phyloP scores from a whole-genome alignment of 2,329 filamentous ascomycete genomes.

The Tolypocladium nubicola region DNA sequence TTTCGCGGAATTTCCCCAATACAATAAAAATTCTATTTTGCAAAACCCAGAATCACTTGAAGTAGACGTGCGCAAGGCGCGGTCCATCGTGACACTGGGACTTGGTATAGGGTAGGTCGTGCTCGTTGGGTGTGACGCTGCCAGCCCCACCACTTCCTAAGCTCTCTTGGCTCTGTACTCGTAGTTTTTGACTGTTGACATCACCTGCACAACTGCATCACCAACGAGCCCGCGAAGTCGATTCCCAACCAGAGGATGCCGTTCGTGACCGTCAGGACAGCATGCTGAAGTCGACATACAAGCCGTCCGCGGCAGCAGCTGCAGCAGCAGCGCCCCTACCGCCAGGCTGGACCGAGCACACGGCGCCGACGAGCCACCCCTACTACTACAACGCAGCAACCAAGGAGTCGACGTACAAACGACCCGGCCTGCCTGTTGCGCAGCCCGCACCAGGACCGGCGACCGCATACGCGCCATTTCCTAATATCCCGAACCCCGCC shows the following conservation, averaged over 20 bases:
- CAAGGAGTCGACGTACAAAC: constrained; percentile 78
- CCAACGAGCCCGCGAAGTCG: neutral
- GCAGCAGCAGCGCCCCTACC: constrained; percentile 48
- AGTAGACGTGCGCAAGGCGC: neutral
- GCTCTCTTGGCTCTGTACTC: too few species aligned
- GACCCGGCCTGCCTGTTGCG: constrained; percentile 40
- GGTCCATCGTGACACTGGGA: too few species aligned
- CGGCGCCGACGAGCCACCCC: constrained; percentile 72
- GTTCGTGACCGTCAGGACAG: too few species aligned
- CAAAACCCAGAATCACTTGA: neutral
- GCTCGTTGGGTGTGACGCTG: neutral
- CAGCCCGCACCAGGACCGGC: constrained; percentile 17
- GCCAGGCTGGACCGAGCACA: constrained; percentile 87
- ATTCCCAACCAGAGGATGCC: neutral
- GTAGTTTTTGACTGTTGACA: neutral
- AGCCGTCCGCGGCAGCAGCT: constrained; percentile 33
- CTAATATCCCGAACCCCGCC: constrained; percentile 29
- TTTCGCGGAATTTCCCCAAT: too few species aligned
- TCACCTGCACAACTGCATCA: neutral
- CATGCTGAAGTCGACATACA: constrained; percentile 75
- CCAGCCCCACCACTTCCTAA: neutral
- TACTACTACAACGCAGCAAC: constrained; percentile 83
- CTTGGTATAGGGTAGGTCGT: neutral
- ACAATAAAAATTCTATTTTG: too few species aligned
- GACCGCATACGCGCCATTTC: constrained; percentile 15